phyloP scores from a whole-genome alignment of 2,329 filamentous ascomycete species.

The Fusarium bactridioides region DNA sequence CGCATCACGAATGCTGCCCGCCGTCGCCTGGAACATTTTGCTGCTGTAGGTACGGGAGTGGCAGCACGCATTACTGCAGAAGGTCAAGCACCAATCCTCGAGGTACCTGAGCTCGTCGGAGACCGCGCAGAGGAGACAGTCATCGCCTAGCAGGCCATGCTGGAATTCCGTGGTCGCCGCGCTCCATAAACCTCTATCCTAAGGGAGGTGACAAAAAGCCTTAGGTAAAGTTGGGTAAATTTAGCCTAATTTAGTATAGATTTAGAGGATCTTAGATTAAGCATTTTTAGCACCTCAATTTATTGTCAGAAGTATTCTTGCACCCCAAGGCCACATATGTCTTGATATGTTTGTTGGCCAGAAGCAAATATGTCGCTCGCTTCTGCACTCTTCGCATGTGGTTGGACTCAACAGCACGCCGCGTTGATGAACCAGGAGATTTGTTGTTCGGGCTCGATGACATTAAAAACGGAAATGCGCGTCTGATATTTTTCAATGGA shows the following conservation, averaged over 20 bases:
- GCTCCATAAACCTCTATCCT: neutral
- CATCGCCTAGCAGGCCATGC: neutral
- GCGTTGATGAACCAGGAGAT: neutral
- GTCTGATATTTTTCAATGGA: neutral
- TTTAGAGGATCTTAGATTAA: too few species aligned
- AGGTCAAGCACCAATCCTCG: too few species aligned
- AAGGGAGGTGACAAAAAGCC: neutral
- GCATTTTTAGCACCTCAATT: too few species aligned
- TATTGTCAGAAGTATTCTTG: too few species aligned
- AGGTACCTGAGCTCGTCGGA: neutral
- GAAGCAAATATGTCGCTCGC: neutral
- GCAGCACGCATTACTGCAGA: too few species aligned
- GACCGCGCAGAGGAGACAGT: neutral
- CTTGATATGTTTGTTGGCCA: neutral
- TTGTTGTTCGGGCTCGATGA: neutral
- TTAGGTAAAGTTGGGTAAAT: neutral
- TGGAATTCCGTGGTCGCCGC: accelerated
- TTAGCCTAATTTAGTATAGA: too few species aligned
- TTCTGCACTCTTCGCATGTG: neutral
- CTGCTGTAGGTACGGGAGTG: neutral
- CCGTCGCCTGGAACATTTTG: too few species aligned
- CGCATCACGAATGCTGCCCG: too few species aligned
- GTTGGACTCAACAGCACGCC: neutral
- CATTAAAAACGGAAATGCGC: neutral
- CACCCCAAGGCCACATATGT: too few species aligned